These are phyloP conservation scores for Leishmania major DNA, from an alignment of 208 protist genomes.

Conservation along the genomic window DNA sequence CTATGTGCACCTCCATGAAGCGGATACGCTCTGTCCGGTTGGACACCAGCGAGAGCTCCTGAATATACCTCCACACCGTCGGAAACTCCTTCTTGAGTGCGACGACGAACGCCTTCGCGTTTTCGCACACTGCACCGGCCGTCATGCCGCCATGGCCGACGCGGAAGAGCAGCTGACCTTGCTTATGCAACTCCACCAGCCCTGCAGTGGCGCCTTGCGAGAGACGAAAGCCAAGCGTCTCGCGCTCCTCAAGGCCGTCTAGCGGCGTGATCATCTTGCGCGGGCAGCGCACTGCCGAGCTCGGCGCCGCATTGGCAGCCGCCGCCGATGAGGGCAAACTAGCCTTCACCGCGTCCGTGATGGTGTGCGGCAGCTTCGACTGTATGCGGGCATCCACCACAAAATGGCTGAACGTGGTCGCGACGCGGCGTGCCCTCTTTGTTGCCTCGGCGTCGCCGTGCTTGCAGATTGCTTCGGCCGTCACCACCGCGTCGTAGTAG, in stretches of 20 bases:
- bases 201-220: slow-evolving; percentile 58
- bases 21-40: slow-evolving; percentile 82
- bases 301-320: not conserved
- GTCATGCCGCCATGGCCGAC: slow-evolving; percentile 87
- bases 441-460: slow-evolving; percentile 57
- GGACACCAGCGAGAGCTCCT: slow-evolving; percentile 78
- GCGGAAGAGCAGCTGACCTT: slow-evolving; percentile 69
- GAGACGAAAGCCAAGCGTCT: slow-evolving; percentile 64
- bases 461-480: slow-evolving; percentile 84
- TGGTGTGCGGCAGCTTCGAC: slow-evolving; percentile 56
- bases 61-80: slow-evolving; percentile 77
- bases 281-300: slow-evolving; percentile 15
- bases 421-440: slow-evolving; percentile 65
- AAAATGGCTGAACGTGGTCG: slow-evolving; percentile 79
- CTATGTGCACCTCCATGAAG: slow-evolving; percentile 88
- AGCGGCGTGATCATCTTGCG: slow-evolving; percentile 59
- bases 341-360: slow-evolving; percentile 36
- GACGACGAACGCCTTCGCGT: slow-evolving; percentile 81
- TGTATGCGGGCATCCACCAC: slow-evolving; percentile 80
- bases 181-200: slow-evolving; percentile 34
- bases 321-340: not conserved
- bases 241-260: slow-evolving; percentile 54
- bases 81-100: slow-evolving; percentile 80
- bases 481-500: slow-evolving; percentile 88
- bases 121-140: slow-evolving; percentile 84